phyloP scores from a whole-genome alignment of 2,329 filamentous ascomycete species.

The Huntiella bhutanensis region DNA sequence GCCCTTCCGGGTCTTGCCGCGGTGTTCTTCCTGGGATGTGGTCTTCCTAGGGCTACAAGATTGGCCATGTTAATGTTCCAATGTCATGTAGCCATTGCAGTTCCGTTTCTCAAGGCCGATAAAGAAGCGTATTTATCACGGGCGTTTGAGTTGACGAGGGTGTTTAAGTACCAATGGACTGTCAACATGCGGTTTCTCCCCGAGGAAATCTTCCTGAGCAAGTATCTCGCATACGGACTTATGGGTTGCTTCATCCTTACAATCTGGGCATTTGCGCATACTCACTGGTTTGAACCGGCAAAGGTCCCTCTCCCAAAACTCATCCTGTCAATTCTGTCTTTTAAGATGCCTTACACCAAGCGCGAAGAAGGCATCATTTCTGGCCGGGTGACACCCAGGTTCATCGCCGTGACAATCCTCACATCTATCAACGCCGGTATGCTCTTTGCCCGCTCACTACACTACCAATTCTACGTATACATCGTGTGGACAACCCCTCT shows the following conservation, averaged over 20 bases:
- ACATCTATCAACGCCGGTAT: constrained; percentile 62
- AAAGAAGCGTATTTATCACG: constrained; percentile 53
- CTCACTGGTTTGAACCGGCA: constrained; percentile 55
- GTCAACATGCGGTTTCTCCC: constrained; percentile 97
- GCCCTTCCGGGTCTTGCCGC: constrained; percentile 63
- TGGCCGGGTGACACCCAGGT: constrained; percentile 45
- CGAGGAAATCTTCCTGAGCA: constrained; percentile 57
- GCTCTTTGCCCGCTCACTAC: constrained; percentile 69
- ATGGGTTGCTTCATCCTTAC: constrained; percentile 45
- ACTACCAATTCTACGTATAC: constrained; percentile 93
- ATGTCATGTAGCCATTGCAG: constrained; percentile 48
- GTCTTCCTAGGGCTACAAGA: constrained; percentile 48
- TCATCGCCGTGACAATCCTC: constrained; percentile 58
- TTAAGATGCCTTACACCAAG: constrained; percentile 26
- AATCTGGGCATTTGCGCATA: constrained; percentile 45
- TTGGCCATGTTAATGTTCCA: constrained; percentile 55
- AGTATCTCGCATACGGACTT: constrained; percentile 46
- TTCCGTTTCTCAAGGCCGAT: constrained; percentile 52
- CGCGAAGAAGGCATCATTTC: constrained; percentile 38
- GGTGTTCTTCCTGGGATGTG: constrained; percentile 55
- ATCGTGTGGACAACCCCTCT: constrained; percentile 78
- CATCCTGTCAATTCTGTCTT: constrained; percentile 23
- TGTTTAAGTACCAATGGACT: constrained; percentile 95
- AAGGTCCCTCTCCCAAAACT: constrained; percentile 38
- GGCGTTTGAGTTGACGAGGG: constrained; percentile 78